These are phyloP conservation scores for Canavalia gladiata DNA, from an alignment of 306 rosid species.

Conservation along the genomic window DNA sequence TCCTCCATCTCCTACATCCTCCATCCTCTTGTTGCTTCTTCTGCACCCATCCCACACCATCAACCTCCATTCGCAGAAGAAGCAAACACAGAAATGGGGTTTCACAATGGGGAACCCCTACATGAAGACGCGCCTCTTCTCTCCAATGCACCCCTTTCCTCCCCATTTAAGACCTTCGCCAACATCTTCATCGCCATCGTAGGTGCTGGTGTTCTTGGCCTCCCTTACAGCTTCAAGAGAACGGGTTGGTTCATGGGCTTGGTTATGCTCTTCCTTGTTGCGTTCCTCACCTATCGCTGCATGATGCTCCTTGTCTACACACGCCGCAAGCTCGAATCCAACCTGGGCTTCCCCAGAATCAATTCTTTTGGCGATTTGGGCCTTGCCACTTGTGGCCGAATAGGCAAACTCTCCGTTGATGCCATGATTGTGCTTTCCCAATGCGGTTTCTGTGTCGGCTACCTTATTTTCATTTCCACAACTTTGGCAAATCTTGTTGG, in stretches of 20 bases:
- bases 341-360: conserved; percentile 46
- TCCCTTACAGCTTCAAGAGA: conserved; percentile 70
- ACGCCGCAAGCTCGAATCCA: conserved; percentile 65
- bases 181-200: conserved; percentile 74
- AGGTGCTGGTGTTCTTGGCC: conserved; percentile 74
- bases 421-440: conserved; percentile 66
- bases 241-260: conserved; percentile 74
- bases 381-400: conserved; percentile 53
- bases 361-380: conserved; percentile 74
- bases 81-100: conserved; percentile 41
- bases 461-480: conserved; percentile 68
- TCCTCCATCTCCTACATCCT: neutral
- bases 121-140: conserved; percentile 60
- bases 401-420: conserved; percentile 60
- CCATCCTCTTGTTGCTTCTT: conserved; percentile 23
- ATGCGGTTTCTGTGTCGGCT: conserved; percentile 68
- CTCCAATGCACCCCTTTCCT: conserved; percentile 49
- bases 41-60: neutral
- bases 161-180: conserved; percentile 72
- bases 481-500: conserved; percentile 56
- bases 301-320: conserved; percentile 76
- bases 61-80: conserved; percentile 21
- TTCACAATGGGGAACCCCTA: neutral
- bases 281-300: conserved; percentile 66
- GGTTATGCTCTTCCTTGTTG: conserved; percentile 61